Evolutionary conservation across 331 rosid genomes (phyloP).

Genomic region (Acacia concinna): DNA sequence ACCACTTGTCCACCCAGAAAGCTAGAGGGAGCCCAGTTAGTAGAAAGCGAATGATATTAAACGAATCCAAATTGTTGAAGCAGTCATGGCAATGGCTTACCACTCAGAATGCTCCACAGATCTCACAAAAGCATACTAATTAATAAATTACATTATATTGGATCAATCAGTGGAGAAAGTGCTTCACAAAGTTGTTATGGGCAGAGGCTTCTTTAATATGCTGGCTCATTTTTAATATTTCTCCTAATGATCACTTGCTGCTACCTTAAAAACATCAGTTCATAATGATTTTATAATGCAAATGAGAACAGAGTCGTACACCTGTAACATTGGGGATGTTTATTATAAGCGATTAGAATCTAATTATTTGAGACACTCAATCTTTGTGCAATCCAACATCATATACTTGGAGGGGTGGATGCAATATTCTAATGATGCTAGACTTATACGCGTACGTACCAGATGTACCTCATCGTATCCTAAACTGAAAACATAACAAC

Average conservation of each 20-base stretch:
- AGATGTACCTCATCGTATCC: not conserved
- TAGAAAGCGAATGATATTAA: not conserved
- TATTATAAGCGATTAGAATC: not conserved
- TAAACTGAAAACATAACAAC: not conserved
- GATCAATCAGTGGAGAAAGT: conserved; percentile 42
- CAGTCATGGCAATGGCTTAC: conserved; percentile 11
- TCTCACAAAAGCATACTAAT: not conserved
- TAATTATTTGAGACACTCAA: not conserved
- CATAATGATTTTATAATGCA: not conserved
- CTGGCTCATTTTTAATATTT: not conserved
- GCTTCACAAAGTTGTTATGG: conserved; percentile 31
- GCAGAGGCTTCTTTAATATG: conserved; percentile 30
- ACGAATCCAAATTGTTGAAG: conserved; percentile 19
- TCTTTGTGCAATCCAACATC: not conserved
- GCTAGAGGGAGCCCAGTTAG: not conserved
- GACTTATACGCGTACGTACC: not conserved
- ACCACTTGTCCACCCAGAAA: not conserved
- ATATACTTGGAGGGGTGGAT: not conserved
- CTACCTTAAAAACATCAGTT: not conserved
- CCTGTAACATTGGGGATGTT: not conserved
- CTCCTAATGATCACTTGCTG: not conserved
- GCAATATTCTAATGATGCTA: not conserved
- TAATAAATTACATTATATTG: not conserved
- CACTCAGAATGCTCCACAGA: conserved; percentile 25
- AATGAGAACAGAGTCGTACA: not conserved